Base-by-base conservation (phyloP, 1,284 basidiomycete genomes). In the Peniophora sp. region DNA sequence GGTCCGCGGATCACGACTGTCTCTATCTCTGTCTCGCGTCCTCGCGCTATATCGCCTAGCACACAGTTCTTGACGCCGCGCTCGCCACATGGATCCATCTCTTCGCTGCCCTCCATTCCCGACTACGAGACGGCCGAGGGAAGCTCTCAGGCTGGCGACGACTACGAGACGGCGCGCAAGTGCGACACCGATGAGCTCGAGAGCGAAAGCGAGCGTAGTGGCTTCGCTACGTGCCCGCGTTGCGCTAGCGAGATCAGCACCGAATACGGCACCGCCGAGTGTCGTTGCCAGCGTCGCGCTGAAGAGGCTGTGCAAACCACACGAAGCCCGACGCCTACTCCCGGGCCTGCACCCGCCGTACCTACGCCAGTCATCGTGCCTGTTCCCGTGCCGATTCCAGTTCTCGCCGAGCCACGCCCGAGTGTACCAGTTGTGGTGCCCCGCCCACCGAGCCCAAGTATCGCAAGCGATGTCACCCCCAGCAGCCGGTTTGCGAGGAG, bases 101-200 rank as follows among this genome's bases (percentile, higher is more conserved):
- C 63, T 50, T 74, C 71, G 22, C 50, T 74, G 32, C 71, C 71
- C 9, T 74, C 73, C 3, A 78, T 83, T 54, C 81, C 81, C 1
- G 74, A 77, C 39, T 83, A 78, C 57, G 64, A 63, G 44, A 83
- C 79, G 8, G 75, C 75, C 1, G 72, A 75, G 27, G 71, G 71
- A 53, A 73, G 69, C 51, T 61, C 64, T 10, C 18, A 45, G 34
- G 66, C 71, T 2, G 27, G 27, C 5, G 27, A 32, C 27, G 73
- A 76, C 37, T 83, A 78, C 58, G 66, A 69, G 32, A 79, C 80
- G 0, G 72, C 65, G 3, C 59, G 52, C 59, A 71, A 49, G 59
- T 72, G 60, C 63, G 17, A 27, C 23, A 66, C 62, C 0, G 67
- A 62, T 20, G 45, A 53, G 3, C 54, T 55, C 6, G 36, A 34